Evolutionary conservation across 192 early-diverging fungal genomes (phyloP), one percentile per base, ranked within the genome.

Genomic region (Kappamyces sp.): DNA sequence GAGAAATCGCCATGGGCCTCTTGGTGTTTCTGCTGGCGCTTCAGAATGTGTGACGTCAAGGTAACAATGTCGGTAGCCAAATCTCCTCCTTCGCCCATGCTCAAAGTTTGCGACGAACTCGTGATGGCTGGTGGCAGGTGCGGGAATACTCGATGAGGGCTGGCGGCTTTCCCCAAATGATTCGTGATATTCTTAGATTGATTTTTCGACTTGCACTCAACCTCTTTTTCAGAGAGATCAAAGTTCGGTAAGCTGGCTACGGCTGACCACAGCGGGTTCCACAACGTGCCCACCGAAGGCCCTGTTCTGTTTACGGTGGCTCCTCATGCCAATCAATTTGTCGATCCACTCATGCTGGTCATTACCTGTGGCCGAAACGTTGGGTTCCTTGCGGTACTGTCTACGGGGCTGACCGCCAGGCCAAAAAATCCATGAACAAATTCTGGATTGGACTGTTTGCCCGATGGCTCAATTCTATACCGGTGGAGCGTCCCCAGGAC

Each of bases 1-100:
- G 91, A 89, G 53, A 98, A 84, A 74, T 98, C 96, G 62, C 96
- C 96, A 22, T 87, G 89, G 32, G 93, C 90, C 46, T 91, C 90
- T 62, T 84, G 80, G 66, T 83, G 73, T 58, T 72, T 67, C 68
- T 89, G 89, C 83, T 98, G 96, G 74, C 90, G 83, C 63, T 80
- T 79, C 48, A 98, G 83, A 61, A 98, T 93, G 69, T 91, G 89
- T 53, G 86, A 83, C 42, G 92, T 93, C 63, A 98, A 83, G 34
- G 96, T 94, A 63, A 91, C 84, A 66, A 98, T 86, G 77, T 94
- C 91, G 57, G 92, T 96, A 65, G 75, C 55, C 57, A 81, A 77
- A 69, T 88, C 72, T 46, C 62, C 76, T 31, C 55, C 53, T n/a
- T 61, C 39, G 41, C n/a, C 6, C 63, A 64, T 64, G 5, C n/a